A percentile compares a stretch with the other conserved stretches of the same genome.
These are phyloP conservation scores for Pisolithus tinctorius DNA, from an alignment of 768 basidiomycete species.

Conservation along the genomic window DNA sequence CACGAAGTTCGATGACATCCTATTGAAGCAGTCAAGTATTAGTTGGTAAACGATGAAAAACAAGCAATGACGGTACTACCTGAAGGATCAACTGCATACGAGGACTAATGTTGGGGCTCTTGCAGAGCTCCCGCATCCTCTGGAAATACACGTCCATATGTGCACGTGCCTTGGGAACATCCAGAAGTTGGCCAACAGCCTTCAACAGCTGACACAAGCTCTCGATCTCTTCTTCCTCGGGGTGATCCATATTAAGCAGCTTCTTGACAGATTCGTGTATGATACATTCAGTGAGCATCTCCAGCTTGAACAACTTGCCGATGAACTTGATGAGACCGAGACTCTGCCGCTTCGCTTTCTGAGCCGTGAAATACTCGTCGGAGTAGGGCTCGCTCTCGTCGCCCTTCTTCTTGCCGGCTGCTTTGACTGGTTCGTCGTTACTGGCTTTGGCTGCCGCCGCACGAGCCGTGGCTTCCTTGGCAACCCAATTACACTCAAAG, in stretches of 20 bases:
- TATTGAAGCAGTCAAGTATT: conserved; percentile 24
- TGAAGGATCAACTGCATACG: conserved; percentile 95
- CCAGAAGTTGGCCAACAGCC: conserved; percentile 80
- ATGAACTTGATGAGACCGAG: conserved; percentile 97
- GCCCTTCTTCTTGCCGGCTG: conserved; percentile 46
- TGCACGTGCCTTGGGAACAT: conserved; percentile 71
- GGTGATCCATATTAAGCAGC: conserved; percentile 88
- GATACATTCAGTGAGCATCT: conserved; percentile 95
- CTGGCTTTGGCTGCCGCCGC: conserved; percentile 80
- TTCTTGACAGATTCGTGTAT: conserved; percentile 99
- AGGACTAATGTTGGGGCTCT: conserved; percentile 67
- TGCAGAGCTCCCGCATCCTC: conserved; percentile 78
- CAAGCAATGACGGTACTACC: conserved; percentile 39
- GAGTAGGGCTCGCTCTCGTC: conserved; percentile 74
- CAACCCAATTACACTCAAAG: conserved; percentile 93
- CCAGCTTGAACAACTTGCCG: conserved; percentile 95
- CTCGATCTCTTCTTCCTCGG: conserved; percentile 97
- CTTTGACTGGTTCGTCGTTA: conserved; percentile 77
- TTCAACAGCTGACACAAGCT: conserved; percentile 87
- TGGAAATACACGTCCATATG: conserved; percentile 93
- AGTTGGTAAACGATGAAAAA: not conserved
- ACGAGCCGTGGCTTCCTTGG: conserved; percentile 81
- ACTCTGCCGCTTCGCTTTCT: conserved; percentile 96
- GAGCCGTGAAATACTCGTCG: conserved; percentile 92
- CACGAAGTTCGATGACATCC: conserved; percentile 89